Conservation (phyloP, 2,329 filamentous ascomycete species). For the Sarocladium brachiariae region DNA sequence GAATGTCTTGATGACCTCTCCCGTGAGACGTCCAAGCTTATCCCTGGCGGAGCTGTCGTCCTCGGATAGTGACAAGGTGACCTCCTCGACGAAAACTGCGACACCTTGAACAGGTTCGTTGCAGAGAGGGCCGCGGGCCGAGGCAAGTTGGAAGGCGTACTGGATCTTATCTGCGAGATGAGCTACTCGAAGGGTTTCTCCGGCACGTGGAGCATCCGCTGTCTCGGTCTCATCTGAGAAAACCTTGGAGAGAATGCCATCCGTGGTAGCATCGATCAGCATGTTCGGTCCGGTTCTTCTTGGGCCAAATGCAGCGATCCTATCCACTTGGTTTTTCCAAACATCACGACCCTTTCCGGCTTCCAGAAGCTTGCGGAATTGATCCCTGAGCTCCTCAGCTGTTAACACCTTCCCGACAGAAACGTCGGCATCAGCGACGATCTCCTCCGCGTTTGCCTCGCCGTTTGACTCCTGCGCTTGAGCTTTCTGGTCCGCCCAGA, state of each 20-base stretch:
- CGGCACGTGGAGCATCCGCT: conserved; percentile 30
- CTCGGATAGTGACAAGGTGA: conserved; percentile 52
- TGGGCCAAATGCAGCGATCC: conserved; percentile 86
- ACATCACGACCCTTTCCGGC: conserved; percentile 61
- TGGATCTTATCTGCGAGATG: conserved; percentile 85
- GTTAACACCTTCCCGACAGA: conserved; percentile 58
- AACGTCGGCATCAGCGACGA: conserved; percentile 51
- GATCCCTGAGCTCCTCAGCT: conserved; percentile 66
- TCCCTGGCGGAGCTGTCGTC: conserved; percentile 54
- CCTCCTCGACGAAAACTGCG: conserved; percentile 81
- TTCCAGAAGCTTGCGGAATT: conserved; percentile 63
- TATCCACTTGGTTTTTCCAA: conserved; percentile 71
- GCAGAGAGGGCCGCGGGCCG: conserved; percentile 81
- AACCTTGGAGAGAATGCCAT: conserved; percentile 65
- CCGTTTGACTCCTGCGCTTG: conserved; percentile 29
- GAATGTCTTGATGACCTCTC: conserved; percentile 86
- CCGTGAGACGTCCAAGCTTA: conserved; percentile 72
- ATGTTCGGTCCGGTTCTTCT: conserved; percentile 80
- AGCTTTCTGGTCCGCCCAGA: conserved; percentile 64
- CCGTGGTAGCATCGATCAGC: conserved; percentile 73
- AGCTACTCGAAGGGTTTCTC: conserved; percentile 47
- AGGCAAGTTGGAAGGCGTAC: conserved; percentile 92
- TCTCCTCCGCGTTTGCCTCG: conserved; percentile 29
- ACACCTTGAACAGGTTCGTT: conserved; percentile 90
- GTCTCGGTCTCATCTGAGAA: conserved; percentile 36